Evolutionary conservation across 2,329 filamentous ascomycete genomes (phyloP), one percentile per base, ranked within the genome.

Genomic region (Aspergillus fumigatiaffinis): DNA sequence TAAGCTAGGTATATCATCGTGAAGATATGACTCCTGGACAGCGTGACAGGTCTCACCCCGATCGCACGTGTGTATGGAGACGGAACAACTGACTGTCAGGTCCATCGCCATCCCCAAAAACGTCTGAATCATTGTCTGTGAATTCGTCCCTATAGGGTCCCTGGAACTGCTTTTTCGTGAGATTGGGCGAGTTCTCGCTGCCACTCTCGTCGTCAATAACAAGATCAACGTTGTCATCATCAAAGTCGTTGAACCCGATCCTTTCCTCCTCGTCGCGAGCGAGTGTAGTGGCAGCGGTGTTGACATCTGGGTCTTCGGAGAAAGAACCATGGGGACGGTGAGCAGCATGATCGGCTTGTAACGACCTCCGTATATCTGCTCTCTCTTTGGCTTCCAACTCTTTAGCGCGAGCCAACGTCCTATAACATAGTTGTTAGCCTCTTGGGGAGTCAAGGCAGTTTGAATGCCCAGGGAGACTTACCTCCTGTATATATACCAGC

Each of bases 401-500:
- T 60, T 75, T 75, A 28, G 79, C 78, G 53, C 79, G 76, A 54
- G 77, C 77, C 63, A 80, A 66, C 10, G 79, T 81, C 59, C 77
- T 79, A 48, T 35, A 23, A 25, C 23, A 35, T 14, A 44, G 3
- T 28, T 21, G 44, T 63, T 42, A 63, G 63, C 49, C 47, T 52
- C 3, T 8, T 3, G 14, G 10, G 12, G 6, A 29, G 29, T 21
- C 5, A 21, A 3, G 3, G 44, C 10, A 9, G 23, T 14, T 3
- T n/a, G 25, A 4, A 10, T 4, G 10, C 10, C 8, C 14, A 3
- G 21, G 47, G 9, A 47, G 10, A 55, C 74, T 66, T 59, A 84
- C 84, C 68, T 81, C 66, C 82, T 83, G 77, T 96, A 99, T 71
- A 99, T 95, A 74, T 95, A 81, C 74, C 86, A 89, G 17, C 91